Base-by-base conservation (phyloP, 192 early-diverging fungal species). In the Endogone sp. region DNA sequence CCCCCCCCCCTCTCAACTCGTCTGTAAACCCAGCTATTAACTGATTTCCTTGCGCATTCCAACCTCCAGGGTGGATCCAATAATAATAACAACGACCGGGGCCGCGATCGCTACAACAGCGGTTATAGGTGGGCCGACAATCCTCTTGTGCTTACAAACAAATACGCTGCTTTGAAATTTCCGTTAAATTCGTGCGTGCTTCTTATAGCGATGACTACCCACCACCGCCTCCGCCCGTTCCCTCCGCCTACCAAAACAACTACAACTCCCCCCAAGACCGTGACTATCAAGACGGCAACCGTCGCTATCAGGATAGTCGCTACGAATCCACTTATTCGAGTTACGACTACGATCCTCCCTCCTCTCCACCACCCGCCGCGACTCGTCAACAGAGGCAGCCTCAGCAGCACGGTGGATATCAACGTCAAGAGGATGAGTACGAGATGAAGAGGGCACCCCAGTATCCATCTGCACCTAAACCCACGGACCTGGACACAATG, bases 401-500 rank as follows among this genome's bases (percentile, higher is more conserved):
- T 49, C 37, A 49, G 37, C 37, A 49, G 37, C 37, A 49, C 37
- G 37, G 37, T 16, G 37, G 49, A n/a, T 56, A 54, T 56, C 65
- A 67, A 16, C 44, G 55, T 13, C 27, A 64, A 49, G 37, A 49
- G 9, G 76, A 78, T 13, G 65, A 73, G 30, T 74, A 74, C 60
- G 76, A 78, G 60, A 78, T 78, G 76, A 22, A n/a, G 31, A 25
- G 67, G 60, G 59, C 49, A 25, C 57, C 56, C 29, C 63, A 68
- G 32, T 60, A 63, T 24, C 63, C 69, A 29, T 37, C 60, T 2
- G 66, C 49, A 44, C 63, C 24, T 29, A 65, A 10, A n/a, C 57
- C 57, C 24, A 37, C 57, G 29, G 27, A 56, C 57, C 65, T 71
- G 26, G 56, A 64, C 29, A 65, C 77, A 3, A 79, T 67, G 13